These are phyloP conservation scores for Colletotrichum siamense DNA, from an alignment of 2,329 filamentous ascomycete genomes.

Conservation along the genomic window DNA sequence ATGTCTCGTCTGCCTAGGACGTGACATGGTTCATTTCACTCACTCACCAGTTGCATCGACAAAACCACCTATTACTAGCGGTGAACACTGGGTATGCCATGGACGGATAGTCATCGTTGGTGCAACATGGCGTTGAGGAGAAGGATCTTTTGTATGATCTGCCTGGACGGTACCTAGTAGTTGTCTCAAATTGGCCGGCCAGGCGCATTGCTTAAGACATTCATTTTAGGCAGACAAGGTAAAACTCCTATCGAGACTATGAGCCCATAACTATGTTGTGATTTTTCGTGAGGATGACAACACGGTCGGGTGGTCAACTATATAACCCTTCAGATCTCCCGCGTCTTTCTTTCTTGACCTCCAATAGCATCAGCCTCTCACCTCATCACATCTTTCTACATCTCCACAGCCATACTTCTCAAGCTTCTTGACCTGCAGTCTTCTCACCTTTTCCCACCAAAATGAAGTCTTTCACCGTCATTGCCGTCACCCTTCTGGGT, in stretches of 20 bases:
- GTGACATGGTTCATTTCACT: background rate
- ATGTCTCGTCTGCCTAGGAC: background rate
- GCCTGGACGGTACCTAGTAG: background rate
- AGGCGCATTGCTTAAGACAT: background rate
- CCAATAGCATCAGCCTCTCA: background rate
- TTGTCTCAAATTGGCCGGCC: background rate
- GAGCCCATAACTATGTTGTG: background rate
- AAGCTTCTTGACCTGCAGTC: background rate
- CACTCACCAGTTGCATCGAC: background rate
- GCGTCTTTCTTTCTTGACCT: background rate
- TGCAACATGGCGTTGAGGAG: background rate
- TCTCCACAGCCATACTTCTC: background rate
- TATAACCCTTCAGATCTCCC: background rate
- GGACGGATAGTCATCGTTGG: background rate
- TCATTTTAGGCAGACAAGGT: background rate
- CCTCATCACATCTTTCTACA: background rate
- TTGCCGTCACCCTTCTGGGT: background rate
- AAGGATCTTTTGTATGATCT: background rate
- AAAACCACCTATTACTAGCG: background rate
- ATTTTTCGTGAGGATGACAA: background rate
- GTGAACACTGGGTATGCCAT: background rate
- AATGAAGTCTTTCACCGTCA: background rate
- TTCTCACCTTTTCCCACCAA: background rate
- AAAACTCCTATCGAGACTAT: background rate
- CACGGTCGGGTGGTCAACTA: background rate